A percentile compares a stretch with the other conserved stretches of the same genome.
These are phyloP conservation scores for Ascochyta viciae-villosae DNA, from an alignment of 2,329 filamentous ascomycete species.

Conservation along the genomic window DNA sequence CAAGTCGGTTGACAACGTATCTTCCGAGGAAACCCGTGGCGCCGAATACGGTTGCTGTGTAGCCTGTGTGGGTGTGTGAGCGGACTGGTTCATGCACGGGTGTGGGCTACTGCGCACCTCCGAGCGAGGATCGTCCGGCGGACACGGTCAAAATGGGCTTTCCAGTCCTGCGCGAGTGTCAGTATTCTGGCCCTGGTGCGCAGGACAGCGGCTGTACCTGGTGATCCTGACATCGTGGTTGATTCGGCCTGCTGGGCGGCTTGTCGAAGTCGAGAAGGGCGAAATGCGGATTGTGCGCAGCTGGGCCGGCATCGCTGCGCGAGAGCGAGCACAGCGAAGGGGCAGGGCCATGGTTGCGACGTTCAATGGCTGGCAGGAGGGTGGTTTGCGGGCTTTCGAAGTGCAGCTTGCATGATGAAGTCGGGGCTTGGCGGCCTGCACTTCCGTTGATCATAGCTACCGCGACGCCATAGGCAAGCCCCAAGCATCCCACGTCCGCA, in stretches of 20 bases:
- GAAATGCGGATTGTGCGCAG: slow-evolving; percentile 38
- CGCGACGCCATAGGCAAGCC: slow-evolving; percentile 21
- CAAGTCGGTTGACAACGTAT: slow-evolving; percentile 96
- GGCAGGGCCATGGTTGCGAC: slow-evolving; percentile 49
- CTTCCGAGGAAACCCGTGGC: slow-evolving; percentile 94
- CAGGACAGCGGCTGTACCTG: slow-evolving; percentile 37
- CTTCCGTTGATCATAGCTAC: slow-evolving; percentile 28
- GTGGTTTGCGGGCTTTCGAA: slow-evolving; percentile 36
- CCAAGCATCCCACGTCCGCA: slow-evolving; percentile 27
- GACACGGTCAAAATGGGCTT: slow-evolving; percentile 90
- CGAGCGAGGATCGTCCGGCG: slow-evolving; percentile 87
- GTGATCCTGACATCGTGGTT: slow-evolving; percentile 90
- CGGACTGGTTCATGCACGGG: slow-evolving; percentile 17
- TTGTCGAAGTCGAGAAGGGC: slow-evolving; percentile 37
- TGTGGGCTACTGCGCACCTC: slow-evolving; percentile 65
- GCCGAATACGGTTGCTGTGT: slow-evolving; percentile 97
- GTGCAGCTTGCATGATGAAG: slow-evolving; percentile 30
- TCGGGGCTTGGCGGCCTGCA: slow-evolving; percentile 31
- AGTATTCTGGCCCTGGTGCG: slow-evolving; percentile 8
- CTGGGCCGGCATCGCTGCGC: slow-evolving; percentile 46
- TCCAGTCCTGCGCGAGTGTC: slow-evolving; percentile 68
- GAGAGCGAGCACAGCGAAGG: slow-evolving; percentile 50
- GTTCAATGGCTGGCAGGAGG: slow-evolving; percentile 47
- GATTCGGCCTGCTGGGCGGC: slow-evolving; percentile 35
- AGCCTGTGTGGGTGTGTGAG: slow-evolving; percentile 64